Conservation (phyloP, 768 basidiomycete genomes). For the Mycena olivaceomarginata region DNA sequence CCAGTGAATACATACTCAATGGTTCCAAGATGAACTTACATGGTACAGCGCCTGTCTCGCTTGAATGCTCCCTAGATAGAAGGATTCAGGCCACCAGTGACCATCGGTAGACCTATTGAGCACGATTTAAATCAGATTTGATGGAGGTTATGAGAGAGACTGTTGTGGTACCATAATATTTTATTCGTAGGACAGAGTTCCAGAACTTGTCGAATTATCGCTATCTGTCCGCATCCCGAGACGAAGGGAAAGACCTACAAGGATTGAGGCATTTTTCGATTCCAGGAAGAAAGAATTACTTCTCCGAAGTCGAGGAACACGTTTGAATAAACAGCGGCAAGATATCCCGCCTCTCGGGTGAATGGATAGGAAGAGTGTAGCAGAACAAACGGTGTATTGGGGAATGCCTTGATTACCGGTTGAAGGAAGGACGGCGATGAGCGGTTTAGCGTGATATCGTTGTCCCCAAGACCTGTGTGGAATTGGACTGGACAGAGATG, state of each 20-base stretch:
- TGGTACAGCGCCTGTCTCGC: slow-evolving; percentile 77
- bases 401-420: slow-evolving; percentile 78
- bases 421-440: slow-evolving; percentile 83
- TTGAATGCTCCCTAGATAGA: slow-evolving; percentile 80
- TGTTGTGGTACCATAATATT: slow-evolving; percentile 73
- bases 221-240: slow-evolving; percentile 77
- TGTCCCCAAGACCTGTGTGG: slow-evolving; percentile 89
- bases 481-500: slow-evolving; percentile 79
- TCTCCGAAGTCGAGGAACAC: slow-evolving; percentile 90
- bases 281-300: slow-evolving; percentile 51
- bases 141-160: not conserved
- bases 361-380: slow-evolving; percentile 89
- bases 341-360: slow-evolving; percentile 86
- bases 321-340: slow-evolving; percentile 82
- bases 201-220: slow-evolving; percentile 76
- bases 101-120: slow-evolving; percentile 73
- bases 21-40: slow-evolving; percentile 56
- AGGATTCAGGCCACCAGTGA: slow-evolving; percentile 87
- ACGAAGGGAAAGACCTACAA: slow-evolving; percentile 80
- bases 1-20: not conserved
- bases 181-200: slow-evolving; percentile 88
- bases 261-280: not conserved
- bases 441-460: slow-evolving; percentile 74
- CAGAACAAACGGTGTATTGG: slow-evolving; percentile 77
- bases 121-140: slow-evolving; percentile 1